A percentile compares a stretch with the other conserved stretches of the same genome.
Evolutionary conservation across 345 rosid genomes (phyloP).

Genomic region (Psidium guajava): DNA sequence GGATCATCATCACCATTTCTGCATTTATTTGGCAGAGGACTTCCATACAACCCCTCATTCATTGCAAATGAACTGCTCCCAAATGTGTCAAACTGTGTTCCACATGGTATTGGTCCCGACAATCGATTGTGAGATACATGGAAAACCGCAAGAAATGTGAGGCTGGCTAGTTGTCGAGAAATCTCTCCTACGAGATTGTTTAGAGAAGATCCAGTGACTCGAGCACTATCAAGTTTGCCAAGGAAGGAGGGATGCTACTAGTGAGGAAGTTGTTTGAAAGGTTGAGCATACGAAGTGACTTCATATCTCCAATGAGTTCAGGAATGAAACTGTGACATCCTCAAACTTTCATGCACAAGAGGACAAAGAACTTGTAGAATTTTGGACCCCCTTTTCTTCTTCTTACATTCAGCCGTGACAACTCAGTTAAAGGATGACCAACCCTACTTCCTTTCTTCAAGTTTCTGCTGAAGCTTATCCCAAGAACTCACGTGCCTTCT

Average conservation of each 20-base stretch:
- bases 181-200: not conserved
- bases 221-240: not conserved
- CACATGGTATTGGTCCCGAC: not conserved
- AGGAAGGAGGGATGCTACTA: not conserved
- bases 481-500: too few species aligned
- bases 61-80: not conserved
- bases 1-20: not conserved
- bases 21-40: not conserved
- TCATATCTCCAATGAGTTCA: not conserved
- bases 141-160: not conserved
- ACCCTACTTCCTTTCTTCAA: too few species aligned
- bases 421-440: too few species aligned
- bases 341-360: too few species aligned
- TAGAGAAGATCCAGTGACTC: not conserved
- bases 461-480: too few species aligned
- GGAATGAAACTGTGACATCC: too few species aligned
- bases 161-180: not conserved
- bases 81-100: accelerated
- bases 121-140: not conserved
- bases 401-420: too few species aligned
- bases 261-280: not conserved
- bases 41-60: not conserved
- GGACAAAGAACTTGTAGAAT: too few species aligned
- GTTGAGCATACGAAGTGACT: not conserved
- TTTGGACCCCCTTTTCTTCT: too few species aligned